Evolutionary conservation across 2,329 filamentous ascomycete genomes (phyloP).

Genomic region (Whalleya microplaca): DNA sequence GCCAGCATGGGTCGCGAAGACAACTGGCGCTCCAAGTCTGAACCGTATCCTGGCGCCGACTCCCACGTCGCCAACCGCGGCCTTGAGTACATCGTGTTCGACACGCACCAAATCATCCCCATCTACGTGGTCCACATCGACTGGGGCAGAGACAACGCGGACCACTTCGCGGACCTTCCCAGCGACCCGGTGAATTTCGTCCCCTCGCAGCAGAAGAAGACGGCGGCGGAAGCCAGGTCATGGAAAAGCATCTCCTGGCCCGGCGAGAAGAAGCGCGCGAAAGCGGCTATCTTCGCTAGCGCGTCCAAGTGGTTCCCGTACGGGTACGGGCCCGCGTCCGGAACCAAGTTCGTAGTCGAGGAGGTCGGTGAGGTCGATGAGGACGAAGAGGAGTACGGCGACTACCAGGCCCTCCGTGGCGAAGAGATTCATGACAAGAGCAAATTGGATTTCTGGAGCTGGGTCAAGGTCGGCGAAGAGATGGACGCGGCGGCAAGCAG

Average conservation of each 20-base stretch:
- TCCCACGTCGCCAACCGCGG: slow-evolving; percentile 43
- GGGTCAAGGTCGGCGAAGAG: slow-evolving; percentile 28
- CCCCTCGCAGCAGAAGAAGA: slow-evolving; percentile 16
- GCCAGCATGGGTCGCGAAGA: slow-evolving; percentile 34
- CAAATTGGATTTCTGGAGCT: slow-evolving; percentile 29
- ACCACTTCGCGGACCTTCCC: slow-evolving; percentile 30
- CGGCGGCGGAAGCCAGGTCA: slow-evolving; percentile 13
- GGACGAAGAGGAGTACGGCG: slow-evolving; percentile 48
- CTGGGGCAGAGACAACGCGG: slow-evolving; percentile 39
- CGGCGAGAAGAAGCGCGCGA: slow-evolving; percentile 42
- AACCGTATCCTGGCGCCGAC: slow-evolving; percentile 37
- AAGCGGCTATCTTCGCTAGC: slow-evolving; percentile 43
- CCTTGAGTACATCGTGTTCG: slow-evolving; percentile 49
- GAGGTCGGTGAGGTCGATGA: slow-evolving; percentile 48
- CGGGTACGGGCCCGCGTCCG: slow-evolving; percentile 48
- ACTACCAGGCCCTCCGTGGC: slow-evolving; percentile 41
- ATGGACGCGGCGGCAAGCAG: slow-evolving; percentile 12
- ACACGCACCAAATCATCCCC: slow-evolving; percentile 47
- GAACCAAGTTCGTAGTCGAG: slow-evolving; percentile 48
- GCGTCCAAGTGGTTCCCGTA: slow-evolving; percentile 52
- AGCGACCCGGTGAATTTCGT: slow-evolving; percentile 24
- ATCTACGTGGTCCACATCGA: slow-evolving; percentile 52
- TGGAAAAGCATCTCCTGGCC: slow-evolving; percentile 29
- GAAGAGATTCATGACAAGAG: slow-evolving; percentile 27
- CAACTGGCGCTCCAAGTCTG: slow-evolving; percentile 32